Evolutionary conservation across 2,329 filamentous ascomycete genomes (phyloP).

Genomic region (Ophiostoma sp.): DNA sequence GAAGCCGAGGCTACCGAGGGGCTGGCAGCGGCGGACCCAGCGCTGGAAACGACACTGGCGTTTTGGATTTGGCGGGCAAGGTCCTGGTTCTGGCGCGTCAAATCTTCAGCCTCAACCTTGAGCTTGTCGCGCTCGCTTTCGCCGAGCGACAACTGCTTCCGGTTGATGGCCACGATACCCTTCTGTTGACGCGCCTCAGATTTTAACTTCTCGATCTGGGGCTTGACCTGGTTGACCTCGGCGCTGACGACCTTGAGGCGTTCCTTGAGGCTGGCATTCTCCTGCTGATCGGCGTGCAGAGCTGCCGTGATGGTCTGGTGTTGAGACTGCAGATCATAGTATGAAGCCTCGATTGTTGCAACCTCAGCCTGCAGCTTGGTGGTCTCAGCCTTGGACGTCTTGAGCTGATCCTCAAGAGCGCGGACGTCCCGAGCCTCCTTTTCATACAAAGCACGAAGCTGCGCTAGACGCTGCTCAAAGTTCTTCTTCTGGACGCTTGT

Average conservation of each 20-base stretch:
- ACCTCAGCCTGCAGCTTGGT: constrained; percentile 79
- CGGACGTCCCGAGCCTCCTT: constrained; percentile 86
- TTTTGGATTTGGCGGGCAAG: constrained; percentile 46
- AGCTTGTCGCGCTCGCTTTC: constrained; percentile 86
- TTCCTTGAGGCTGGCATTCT: constrained; percentile 81
- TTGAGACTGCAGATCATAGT: constrained; percentile 75
- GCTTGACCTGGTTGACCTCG: constrained; percentile 77
- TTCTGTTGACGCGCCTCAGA: constrained; percentile 92
- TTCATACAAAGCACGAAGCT: constrained; percentile 83
- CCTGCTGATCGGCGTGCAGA: constrained; percentile 79
- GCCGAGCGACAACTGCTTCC: constrained; percentile 88
- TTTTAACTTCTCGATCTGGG: constrained; percentile 87
- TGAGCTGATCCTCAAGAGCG: constrained; percentile 75
- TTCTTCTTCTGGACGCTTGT: constrained; percentile 83
- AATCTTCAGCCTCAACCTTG: constrained; percentile 68
- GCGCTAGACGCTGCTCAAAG: constrained; percentile 80
- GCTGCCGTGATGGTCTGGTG: constrained; percentile 69
- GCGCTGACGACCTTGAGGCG: constrained; percentile 76
- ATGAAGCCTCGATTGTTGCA: constrained; percentile 72
- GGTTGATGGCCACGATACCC: constrained; percentile 94
- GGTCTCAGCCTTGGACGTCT: constrained; percentile 69
- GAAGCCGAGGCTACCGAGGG: constrained; percentile 64
- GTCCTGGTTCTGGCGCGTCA: constrained; percentile 58
- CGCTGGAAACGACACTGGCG: constrained; percentile 43
- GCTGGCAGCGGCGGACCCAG: constrained; percentile 48